Evolutionary conservation across 2,329 filamentous ascomycete species (phyloP).

Genomic region (Colletotrichum sp.): DNA sequence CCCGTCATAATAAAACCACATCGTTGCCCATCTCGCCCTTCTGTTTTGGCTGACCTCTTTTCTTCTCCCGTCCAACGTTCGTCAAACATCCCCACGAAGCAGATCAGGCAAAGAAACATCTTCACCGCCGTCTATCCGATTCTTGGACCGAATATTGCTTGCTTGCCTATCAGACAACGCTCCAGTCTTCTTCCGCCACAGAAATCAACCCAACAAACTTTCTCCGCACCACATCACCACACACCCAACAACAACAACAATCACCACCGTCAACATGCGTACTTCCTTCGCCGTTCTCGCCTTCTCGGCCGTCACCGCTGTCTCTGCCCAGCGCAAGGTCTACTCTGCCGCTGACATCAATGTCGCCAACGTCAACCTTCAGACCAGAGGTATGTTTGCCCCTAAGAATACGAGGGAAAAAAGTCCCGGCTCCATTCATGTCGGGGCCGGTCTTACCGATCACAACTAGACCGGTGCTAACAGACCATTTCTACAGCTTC

Average conservation of each 20-base stretch:
- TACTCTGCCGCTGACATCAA: slow-evolving; percentile 14
- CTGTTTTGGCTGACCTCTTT: background rate
- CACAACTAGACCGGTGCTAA: background rate
- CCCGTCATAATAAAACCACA: slow-evolving; percentile 14
- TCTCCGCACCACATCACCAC: background rate
- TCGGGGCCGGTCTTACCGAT: background rate
- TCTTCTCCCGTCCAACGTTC: background rate
- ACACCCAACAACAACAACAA: background rate
- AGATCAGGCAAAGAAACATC: slow-evolving; percentile 10
- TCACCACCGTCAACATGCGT: slow-evolving; percentile 15
- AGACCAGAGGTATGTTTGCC: slow-evolving; percentile 2
- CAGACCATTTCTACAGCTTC: slow-evolving; percentile 36
- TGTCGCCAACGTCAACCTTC: background rate
- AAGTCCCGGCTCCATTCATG: background rate
- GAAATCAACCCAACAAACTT: background rate
- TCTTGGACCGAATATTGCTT: slow-evolving; percentile 17
- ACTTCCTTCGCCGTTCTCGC: slow-evolving; percentile 18
- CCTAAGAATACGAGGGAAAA: background rate
- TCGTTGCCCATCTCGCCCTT: slow-evolving; percentile 8
- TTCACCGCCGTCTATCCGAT: slow-evolving; percentile 11
- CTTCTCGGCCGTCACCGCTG: slow-evolving; percentile 15
- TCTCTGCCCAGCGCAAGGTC: slow-evolving; percentile 21
- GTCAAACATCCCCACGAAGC: slow-evolving; percentile 12
- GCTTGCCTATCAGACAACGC: background rate
- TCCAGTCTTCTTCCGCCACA: background rate